Conservation (phyloP, 1,139 yeast species). For the Candida dubliniensis region DNA sequence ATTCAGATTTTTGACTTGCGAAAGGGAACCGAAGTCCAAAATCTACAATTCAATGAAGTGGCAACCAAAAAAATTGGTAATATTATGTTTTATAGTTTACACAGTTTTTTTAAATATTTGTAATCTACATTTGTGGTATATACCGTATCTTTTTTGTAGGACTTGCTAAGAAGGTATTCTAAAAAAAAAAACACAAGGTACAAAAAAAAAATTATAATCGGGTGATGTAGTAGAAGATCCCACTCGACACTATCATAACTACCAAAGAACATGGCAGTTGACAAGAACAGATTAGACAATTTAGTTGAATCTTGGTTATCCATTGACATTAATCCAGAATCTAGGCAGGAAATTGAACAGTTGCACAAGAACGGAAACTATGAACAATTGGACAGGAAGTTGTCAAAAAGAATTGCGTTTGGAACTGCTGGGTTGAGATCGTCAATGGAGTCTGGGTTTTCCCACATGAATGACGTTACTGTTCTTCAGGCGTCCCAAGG, state of each 20-base stretch:
- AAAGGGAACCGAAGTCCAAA: slow-evolving; percentile 37
- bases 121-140: not conserved
- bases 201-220: too few species aligned
- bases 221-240: too few species aligned
- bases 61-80: slow-evolving; percentile 14
- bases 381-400: slow-evolving; percentile 49
- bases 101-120: not conserved
- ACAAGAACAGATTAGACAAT: slow-evolving; percentile 20
- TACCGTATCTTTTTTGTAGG: not conserved
- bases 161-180: too few species aligned
- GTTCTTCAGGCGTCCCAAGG: slow-evolving; percentile 94
- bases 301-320: slow-evolving; percentile 52
- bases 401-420: slow-evolving; percentile 65
- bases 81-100: not conserved
- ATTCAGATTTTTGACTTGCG: slow-evolving; percentile 61
- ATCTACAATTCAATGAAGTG: slow-evolving; percentile 20
- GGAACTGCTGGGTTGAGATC: slow-evolving; percentile 94
- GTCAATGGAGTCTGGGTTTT: slow-evolving; percentile 86
- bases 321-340: slow-evolving; percentile 50
- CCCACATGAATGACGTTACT: slow-evolving; percentile 86
- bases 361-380: slow-evolving; percentile 44
- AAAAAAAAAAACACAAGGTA: too few species aligned
- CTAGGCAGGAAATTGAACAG: slow-evolving; percentile 54
- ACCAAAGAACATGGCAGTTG: too few species aligned
- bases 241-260: too few species aligned